Evolutionary conservation across 257 asterid genomes (phyloP), one percentile per base, ranked within the genome.

Genomic region (Coffea canephora): DNA sequence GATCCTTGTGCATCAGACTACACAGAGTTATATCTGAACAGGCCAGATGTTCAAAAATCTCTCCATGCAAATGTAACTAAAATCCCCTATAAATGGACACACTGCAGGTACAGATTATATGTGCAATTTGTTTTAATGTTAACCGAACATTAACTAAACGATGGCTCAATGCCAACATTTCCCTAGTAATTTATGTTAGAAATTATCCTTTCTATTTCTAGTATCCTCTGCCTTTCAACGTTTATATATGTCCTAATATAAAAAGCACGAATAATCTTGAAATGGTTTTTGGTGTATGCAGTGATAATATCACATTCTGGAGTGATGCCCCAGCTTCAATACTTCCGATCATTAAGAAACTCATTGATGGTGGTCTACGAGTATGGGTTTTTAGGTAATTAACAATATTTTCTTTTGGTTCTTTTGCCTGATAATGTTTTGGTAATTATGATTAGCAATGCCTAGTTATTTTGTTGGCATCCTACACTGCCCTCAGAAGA

Each of bases 31-130:
- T 94, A 94, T 78, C 49, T 92, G 48, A 94, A 94, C 34, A 85
- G 93, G 79, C 89, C 88, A 10, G 97, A 94, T 82, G 98, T 94
- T 54, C 98, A 94, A 74, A 66, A 46, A 25, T 94, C 97, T 46
- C 94, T 94, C 41, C 98, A 94, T 78, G 98, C 98, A 55, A 94
- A 94, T 83, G 80, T 86, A 14, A 93, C 98, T 5, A 83, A 81
- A 45, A 87, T 94, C 69, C 82, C 97, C n/a, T 91, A 93, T 77
- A 66, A 86, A 16, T 94, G 98, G 98, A 84, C 90, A 10, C 96
- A 90, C 67, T 94, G 98, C 93, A 92, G 96, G 97, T 92, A 84
- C 19, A 19, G 64, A 57, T 8, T 57, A 16, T 57, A 57, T 57
- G 64, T n/a, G 19, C 5, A 54, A 54, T 54, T 14, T 13, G 1